Conservation (phyloP, 1,284 basidiomycete genomes). For the Trichosporon faecale region DNA sequence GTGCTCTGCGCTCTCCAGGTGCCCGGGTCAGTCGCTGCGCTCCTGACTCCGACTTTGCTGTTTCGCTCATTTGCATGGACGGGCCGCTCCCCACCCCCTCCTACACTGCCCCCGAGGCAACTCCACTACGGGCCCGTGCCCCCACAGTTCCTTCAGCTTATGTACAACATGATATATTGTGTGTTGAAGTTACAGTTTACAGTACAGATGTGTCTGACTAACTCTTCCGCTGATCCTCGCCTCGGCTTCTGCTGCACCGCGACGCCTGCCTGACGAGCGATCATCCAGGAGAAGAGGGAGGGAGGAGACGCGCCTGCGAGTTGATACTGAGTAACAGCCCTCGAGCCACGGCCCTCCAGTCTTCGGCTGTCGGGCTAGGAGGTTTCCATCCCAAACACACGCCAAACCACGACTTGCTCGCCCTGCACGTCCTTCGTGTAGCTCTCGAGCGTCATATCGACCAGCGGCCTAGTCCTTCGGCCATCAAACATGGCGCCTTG, state of each 20-base stretch:
- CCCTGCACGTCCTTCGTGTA: background rate
- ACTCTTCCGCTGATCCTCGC: too few species aligned
- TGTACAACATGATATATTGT: slow-evolving; percentile 10
- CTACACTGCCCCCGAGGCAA: background rate
- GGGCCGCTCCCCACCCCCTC: background rate
- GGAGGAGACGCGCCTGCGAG: too few species aligned
- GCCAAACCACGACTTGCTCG: slow-evolving; percentile 14
- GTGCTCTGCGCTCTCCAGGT: too few species aligned
- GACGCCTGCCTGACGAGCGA: too few species aligned
- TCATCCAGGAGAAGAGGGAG: too few species aligned
- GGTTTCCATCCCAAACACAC: slow-evolving; percentile 20
- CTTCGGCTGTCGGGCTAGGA: background rate
- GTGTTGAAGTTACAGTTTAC: slow-evolving; percentile 3
- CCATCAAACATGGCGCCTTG: slow-evolving; percentile 34
- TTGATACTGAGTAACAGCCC: too few species aligned
- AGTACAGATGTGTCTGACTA: background rate
- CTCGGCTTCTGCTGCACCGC: too few species aligned
- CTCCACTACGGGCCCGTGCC: background rate
- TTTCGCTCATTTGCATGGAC: slow-evolving; percentile 13
- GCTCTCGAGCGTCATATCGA: slow-evolving; percentile 37
- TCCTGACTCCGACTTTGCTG: too few species aligned
- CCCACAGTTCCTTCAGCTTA: background rate
- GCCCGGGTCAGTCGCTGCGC: too few species aligned
- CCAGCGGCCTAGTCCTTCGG: slow-evolving; percentile 23
- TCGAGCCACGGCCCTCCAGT: too few species aligned